These are phyloP conservation scores for Chenopodium album DNA, from an alignment of 148 eudicot genomes.

Conservation along the genomic window DNA sequence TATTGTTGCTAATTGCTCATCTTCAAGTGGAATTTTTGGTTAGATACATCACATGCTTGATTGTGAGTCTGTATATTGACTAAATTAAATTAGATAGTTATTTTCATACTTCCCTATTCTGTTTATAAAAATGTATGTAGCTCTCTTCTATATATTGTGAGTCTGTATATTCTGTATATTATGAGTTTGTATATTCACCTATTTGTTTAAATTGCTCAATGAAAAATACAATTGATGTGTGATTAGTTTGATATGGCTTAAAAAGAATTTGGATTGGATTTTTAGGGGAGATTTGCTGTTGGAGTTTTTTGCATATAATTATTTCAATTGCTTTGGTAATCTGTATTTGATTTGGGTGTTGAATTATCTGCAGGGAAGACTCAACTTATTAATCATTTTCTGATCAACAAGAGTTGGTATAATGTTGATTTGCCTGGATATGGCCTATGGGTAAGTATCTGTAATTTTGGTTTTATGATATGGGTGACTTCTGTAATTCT, in stretches of 20 bases:
- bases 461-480: neutral
- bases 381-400: slow-evolving; percentile 89
- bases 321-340: neutral
- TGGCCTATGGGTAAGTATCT: slow-evolving; percentile 88
- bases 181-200: too few relatives aligned
- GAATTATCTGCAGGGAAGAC: slow-evolving; percentile 73
- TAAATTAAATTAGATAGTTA: neutral
- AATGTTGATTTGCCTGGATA: slow-evolving; percentile 97
- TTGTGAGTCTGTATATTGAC: neutral
- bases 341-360: slow-evolving; percentile 9
- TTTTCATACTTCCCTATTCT: neutral
- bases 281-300: neutral
- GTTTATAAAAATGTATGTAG: too few relatives aligned
- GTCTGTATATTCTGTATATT: too few relatives aligned
- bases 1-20: neutral
- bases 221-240: too few relatives aligned
- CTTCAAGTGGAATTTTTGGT: neutral
- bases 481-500: neutral
- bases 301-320: neutral
- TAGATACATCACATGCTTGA: too few relatives aligned
- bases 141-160: too few relatives aligned
- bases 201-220: too few relatives aligned
- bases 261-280: neutral
- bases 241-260: too few relatives aligned
- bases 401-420: slow-evolving; percentile 87